Percentiles rank a stretch among this genome's conserved stretches.
These are phyloP conservation scores for Sporisorium exsertum DNA, from an alignment of 1,284 basidiomycete genomes.

Conservation along the genomic window DNA sequence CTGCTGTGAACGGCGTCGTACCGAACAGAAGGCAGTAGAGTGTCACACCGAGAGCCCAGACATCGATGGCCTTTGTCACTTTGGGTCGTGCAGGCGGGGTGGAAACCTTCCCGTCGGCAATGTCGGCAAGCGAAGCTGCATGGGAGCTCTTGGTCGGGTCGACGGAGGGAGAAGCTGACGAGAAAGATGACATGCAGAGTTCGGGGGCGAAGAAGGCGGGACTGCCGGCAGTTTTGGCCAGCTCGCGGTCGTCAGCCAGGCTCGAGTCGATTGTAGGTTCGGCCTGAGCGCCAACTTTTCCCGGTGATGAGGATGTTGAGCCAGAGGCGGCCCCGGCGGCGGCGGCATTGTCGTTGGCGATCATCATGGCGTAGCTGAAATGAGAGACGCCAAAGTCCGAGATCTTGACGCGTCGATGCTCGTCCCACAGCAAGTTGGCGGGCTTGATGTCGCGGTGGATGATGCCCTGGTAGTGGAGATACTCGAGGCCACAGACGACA, in stretches of 20 bases:
- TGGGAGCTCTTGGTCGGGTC: slow-evolving; percentile 8
- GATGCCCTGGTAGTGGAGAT: slow-evolving; percentile 95
- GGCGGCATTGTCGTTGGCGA: slow-evolving; percentile 45
- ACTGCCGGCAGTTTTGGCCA: slow-evolving; percentile 93
- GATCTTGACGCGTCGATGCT: slow-evolving; percentile 88
- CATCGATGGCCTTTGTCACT: slow-evolving; percentile 92
- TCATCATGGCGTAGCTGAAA: slow-evolving; percentile 80
- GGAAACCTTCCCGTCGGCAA: slow-evolving; percentile 5
- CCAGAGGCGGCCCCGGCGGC: slow-evolving; percentile 12
- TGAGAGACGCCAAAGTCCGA: slow-evolving; percentile 97
- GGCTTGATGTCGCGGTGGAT: slow-evolving; percentile 99
- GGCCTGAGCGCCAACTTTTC: slow-evolving; percentile 11
- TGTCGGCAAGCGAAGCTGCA: slow-evolving; percentile 7
- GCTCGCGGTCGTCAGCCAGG: slow-evolving; percentile 83
- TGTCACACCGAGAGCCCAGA: slow-evolving; percentile 99
- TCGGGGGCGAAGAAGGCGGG: slow-evolving; percentile 99
- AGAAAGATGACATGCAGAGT: slow-evolving; percentile 75
- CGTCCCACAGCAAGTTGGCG: slow-evolving; percentile 91
- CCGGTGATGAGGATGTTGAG: slow-evolving; percentile 20
- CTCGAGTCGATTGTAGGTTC: slow-evolving; percentile 68
- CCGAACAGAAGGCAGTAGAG: slow-evolving; percentile 95
- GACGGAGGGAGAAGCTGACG: slow-evolving; percentile 47
- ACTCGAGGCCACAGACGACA: slow-evolving; percentile 91
- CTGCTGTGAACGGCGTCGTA: slow-evolving; percentile 77
- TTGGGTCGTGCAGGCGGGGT: slow-evolving; percentile 20